Base-by-base conservation (phyloP, 1,139 yeast species). In the Magnusiomyces ingens region DNA sequence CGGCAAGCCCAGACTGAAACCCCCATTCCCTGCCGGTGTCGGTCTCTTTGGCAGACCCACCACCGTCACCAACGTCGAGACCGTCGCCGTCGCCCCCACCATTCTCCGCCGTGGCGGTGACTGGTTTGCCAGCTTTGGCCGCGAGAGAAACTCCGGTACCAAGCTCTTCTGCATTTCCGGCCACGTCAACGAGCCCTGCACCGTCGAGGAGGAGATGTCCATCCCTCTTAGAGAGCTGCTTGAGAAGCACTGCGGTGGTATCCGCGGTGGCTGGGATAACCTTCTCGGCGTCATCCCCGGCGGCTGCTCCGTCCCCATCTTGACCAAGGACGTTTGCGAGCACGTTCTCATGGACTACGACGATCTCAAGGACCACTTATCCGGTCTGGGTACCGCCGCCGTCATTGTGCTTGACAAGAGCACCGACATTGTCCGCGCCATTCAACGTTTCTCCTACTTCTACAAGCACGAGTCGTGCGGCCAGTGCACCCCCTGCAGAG, bases 401-500 rank as follows among this genome's bases (percentile, higher is more conserved):
- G 95, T 87, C 56, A 87, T 87, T 70, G 95, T 87, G 55, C 81
- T 87, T 88, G 85, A 86, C 75, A 85, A 86, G 75, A 81, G 83
- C 64, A 85, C 94, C 45, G 95, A 87, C 68, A 79, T 87, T 56
- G 81, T 87, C 57, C 80, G 89, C 62, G 94, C 93, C 59, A 87
- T 87, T 67, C 94, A 88, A 71, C 79, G 95, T 71, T 80, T 88
- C 64, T 71, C 91, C 48, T 81, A 84, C 52, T 87, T 87, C 70
- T 88, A 86, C 75, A 85, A 84, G 74, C 95, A 87, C 71, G 95
- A 87, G 76, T 85, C 94, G 11, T 87, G 95, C 74, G 95, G 95
- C 58, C 95, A 87, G 74, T 87, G 95, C 75, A 87, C 96, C 15
- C 96, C 96, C 56, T 88, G 96, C 74, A 83, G 96, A 71, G 96